Evolutionary conservation across 768 basidiomycete species (phyloP), one percentile per base, ranked within the genome.

Genomic region (Boletus pseudopeckii): DNA sequence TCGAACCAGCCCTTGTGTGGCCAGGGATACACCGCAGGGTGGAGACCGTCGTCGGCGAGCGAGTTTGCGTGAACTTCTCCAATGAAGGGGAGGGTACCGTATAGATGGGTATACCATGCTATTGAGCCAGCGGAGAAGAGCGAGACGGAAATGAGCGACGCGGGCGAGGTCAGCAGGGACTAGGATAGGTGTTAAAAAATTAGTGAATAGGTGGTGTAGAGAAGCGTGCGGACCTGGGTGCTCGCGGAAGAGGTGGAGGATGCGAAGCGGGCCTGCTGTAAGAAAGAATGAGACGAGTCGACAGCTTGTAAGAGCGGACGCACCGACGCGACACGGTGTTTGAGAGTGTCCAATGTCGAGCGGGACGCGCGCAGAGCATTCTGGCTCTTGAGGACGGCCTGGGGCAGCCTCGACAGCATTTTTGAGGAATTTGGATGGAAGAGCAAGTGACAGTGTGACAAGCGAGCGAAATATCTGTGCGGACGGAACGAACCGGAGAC

Each of bases 101-200:
- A 98, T 53, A 94, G 82, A 71, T 94, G 88, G 64, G 91, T 87
- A 79, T 99, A 99, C 92, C 92, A 97, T 51, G 92, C 92, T 71
- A 97, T 82, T 44, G 96, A 88, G 57, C 97, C 97, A 57, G 75
- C 89, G 44, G 94, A 82, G 69, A 90, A 72, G 53, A 86, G 75
- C 45, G 90, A 84, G 56, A 85, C 84, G 44, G 93, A 85, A 52
- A 83, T 82, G 57, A 92, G 80, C 24, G 89, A 81, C 53, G 84
- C 77, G 68, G 85, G 86, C 52, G 91, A 92, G 67, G 77, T 80
- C 60, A 85, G 62, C 58, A 87, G 67, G 14, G 86, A 77, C 90
- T 92, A 52, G 20, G 53, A 14, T 14, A 13, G 2, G 33, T 44
- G 24, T 18, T 33, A 39, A 54, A 47, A 62, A 36, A 48, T 45